Evolutionary conservation across 2,329 filamentous ascomycete genomes (phyloP).

Genomic region (Aquanectria penicillioides): DNA sequence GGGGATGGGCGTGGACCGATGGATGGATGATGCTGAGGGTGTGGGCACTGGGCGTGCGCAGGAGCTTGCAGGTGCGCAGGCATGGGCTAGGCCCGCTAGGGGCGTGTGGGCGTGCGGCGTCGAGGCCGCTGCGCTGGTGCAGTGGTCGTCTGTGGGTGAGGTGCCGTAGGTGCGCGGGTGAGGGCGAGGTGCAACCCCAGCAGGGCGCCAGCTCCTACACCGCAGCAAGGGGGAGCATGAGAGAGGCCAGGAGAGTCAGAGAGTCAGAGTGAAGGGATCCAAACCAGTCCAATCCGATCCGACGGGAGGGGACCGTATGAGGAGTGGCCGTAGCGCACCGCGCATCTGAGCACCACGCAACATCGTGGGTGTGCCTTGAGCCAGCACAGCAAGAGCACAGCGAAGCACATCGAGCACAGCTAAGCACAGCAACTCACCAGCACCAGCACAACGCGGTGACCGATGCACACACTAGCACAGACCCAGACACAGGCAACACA

Average conservation of each 20-base stretch:
- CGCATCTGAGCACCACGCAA: slow-evolving; percentile 27
- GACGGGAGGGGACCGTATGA: too few species aligned
- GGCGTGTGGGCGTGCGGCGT: slow-evolving; percentile 10
- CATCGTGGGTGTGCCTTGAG: slow-evolving; percentile 17
- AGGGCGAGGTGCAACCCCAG: slow-evolving; percentile 16
- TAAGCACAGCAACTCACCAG: slow-evolving; percentile 10
- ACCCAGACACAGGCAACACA: too few species aligned
- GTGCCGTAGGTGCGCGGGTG: too few species aligned
- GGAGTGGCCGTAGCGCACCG: slow-evolving; percentile 15
- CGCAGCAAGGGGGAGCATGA: slow-evolving; percentile 5
- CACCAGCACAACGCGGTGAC: slow-evolving; percentile 2
- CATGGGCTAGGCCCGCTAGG: too few species aligned
- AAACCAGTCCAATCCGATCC: too few species aligned
- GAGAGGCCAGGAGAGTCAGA: slow-evolving; percentile 8
- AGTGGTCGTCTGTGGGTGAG: too few species aligned
- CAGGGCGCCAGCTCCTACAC: slow-evolving; percentile 3
- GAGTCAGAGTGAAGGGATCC: too few species aligned
- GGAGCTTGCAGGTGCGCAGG: too few species aligned
- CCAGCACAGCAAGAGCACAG: slow-evolving; percentile 22
- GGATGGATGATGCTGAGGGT: background rate
- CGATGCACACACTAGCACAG: background rate
- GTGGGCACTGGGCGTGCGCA: too few species aligned
- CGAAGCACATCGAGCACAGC: slow-evolving; percentile 17
- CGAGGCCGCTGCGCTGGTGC: too few species aligned
- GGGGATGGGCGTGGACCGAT: slow-evolving; percentile 16